These are phyloP conservation scores for Orbilia quercus DNA, from an alignment of 2,329 filamentous ascomycete genomes.

Conservation along the genomic window DNA sequence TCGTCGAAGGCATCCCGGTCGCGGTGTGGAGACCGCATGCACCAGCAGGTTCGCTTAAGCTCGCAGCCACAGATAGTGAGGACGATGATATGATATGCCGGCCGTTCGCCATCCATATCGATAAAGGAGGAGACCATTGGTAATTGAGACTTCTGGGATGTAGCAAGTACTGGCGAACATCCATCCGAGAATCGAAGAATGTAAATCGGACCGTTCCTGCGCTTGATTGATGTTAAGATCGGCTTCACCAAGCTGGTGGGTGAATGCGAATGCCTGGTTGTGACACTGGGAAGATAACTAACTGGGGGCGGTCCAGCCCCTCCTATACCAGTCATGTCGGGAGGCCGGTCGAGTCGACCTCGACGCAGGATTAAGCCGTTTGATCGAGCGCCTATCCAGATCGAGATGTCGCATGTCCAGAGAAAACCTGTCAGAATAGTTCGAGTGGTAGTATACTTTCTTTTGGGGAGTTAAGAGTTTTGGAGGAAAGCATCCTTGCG, in stretches of 20 bases:
- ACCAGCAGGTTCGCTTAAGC: constrained; percentile 36
- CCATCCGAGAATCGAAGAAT: background rate
- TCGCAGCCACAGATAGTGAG: constrained; percentile 31
- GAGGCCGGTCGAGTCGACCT: background rate
- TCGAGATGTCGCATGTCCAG: constrained; percentile 6
- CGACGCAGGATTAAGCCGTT: background rate
- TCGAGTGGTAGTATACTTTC: background rate
- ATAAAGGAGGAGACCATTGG: constrained; percentile 9
- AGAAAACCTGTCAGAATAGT: background rate
- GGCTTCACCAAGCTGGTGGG: background rate
- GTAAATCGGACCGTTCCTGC: background rate
- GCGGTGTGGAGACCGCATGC: constrained; percentile 40
- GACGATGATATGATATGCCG: constrained; percentile 3
- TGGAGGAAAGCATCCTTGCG: constrained; percentile 10
- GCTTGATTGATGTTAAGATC: background rate
- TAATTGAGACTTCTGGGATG: background rate
- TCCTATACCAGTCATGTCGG: background rate
- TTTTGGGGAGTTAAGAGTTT: background rate
- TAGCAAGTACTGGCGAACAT: background rate
- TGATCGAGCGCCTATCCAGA: constrained; percentile 14
- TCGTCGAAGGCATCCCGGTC: constrained; percentile 27
- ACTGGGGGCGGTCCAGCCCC: background rate
- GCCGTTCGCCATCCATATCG: constrained; percentile 14
- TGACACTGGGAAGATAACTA: constrained; percentile 3
- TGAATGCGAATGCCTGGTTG: background rate